Evolutionary conservation across 371 early-diverging fungal genomes (phyloP).

Genomic region (Fennellomyces sp.): DNA sequence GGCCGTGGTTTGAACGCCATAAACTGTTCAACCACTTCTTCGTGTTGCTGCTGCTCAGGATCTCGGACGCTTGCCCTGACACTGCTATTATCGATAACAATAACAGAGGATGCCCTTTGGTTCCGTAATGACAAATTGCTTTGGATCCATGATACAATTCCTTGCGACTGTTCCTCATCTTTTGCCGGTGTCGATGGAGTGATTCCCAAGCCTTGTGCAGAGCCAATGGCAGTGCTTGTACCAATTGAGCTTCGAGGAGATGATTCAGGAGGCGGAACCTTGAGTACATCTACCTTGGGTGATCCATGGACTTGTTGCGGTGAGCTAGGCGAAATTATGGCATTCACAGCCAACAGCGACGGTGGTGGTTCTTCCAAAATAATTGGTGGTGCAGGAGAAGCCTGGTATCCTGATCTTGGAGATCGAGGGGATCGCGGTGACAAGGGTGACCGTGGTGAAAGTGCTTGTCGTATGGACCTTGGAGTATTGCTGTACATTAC

Average conservation of each 20-base stretch:
- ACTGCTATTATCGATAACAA: not conserved
- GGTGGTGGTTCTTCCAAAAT: conserved; percentile 9
- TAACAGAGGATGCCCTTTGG: not conserved
- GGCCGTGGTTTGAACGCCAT: conserved; percentile 28
- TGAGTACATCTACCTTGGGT: conserved; percentile 1
- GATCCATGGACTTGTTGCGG: conserved; percentile 2
- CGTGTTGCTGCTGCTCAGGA: not conserved
- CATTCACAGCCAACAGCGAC: conserved; percentile 12
- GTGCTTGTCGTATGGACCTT: not conserved
- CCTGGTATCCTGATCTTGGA: not conserved
- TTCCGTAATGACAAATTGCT: conserved; percentile 4
- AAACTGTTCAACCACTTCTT: not conserved
- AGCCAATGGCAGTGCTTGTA: not conserved
- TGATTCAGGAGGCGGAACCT: not conserved
- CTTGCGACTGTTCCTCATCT: not conserved
- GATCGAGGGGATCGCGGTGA: not conserved
- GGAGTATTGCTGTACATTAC: not conserved
- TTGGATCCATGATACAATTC: not conserved
- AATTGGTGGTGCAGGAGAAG: conserved; percentile 8
- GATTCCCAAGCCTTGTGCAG: conserved; percentile 19
- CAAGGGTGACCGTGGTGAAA: conserved; percentile 2
- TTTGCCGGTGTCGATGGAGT: not conserved
- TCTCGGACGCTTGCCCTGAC: not conserved
- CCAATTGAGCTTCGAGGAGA: not conserved
- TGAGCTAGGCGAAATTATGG: not conserved